Percentiles rank a stretch among this genome's conserved stretches.
These are phyloP conservation scores for Nicotiana knightiana DNA, from an alignment of 257 asterid genomes.

Conservation along the genomic window DNA sequence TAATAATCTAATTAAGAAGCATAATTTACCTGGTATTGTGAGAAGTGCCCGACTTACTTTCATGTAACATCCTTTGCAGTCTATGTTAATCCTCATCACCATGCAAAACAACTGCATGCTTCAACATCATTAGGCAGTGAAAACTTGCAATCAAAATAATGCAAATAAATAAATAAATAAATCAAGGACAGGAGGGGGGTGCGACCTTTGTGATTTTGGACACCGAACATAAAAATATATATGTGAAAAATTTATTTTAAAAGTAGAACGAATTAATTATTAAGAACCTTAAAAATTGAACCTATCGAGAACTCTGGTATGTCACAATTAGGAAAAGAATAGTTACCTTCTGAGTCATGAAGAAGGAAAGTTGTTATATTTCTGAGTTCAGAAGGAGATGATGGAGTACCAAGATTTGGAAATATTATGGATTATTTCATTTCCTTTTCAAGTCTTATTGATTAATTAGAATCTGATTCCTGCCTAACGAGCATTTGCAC, in stretches of 20 bases:
- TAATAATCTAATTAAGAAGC: too few relatives aligned
- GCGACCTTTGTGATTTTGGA: not conserved
- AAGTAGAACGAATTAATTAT: not conserved
- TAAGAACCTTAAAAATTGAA: not conserved
- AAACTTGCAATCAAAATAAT: not conserved
- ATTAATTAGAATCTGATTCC: constrained; percentile 2
- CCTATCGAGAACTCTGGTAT: too few relatives aligned
- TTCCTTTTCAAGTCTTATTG: not conserved
- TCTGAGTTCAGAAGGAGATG: not conserved
- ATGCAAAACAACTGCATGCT: constrained; percentile 11
- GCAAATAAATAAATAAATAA: not conserved
- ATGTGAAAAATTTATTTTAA: not conserved
- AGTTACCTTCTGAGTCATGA: constrained; percentile 4
- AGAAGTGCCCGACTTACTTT: constrained; percentile 17
- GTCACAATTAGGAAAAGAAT: not conserved
- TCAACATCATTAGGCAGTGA: not conserved
- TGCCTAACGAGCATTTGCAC: not conserved
- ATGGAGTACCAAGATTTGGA: not conserved
- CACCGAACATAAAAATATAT: not conserved
- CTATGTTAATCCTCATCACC: constrained; percentile 21
- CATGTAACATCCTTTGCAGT: constrained; percentile 15
- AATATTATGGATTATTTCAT: not conserved
- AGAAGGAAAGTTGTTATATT: not conserved
- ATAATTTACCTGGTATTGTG: constrained; percentile 12
- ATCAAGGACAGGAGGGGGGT: not conserved